Conservation (phyloP, 257 asterid genomes). For the Solanum etuberosum region DNA sequence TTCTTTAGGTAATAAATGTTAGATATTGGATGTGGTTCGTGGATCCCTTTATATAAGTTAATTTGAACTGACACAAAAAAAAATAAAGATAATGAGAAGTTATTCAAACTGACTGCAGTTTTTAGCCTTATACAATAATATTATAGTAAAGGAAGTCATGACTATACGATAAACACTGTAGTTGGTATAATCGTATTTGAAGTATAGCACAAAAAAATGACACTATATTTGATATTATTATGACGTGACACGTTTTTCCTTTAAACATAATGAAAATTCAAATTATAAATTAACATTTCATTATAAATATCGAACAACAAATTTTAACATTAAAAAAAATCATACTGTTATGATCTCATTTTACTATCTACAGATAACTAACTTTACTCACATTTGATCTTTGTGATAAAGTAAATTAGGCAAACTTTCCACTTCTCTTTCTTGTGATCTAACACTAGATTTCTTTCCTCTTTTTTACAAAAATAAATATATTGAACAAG, state of each 20-base stretch:
- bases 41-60: neutral
- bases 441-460: neutral
- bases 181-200: neutral
- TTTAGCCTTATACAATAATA: neutral
- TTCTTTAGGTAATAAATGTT: neutral
- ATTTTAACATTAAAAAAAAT: accelerated
- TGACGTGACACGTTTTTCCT: neutral
- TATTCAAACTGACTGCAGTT: no score
- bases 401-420: neutral
- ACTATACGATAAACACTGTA: neutral
- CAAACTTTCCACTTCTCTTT: neutral
- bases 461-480: neutral
- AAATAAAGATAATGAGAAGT: no score
- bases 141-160: neutral
- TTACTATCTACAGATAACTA: neutral
- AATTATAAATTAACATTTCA: neutral
- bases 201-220: neutral
- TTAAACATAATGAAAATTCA: no score
- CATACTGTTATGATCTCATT: neutral
- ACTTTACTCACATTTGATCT: neutral
- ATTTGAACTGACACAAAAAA: neutral
- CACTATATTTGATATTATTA: neutral
- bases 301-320: accelerated
- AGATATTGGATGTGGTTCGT: neutral
- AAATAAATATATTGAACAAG: constrained; percentile 4